A percentile compares a stretch with the other conserved stretches of the same genome.
phyloP scores from a whole-genome alignment of 1,284 basidiomycete genomes.

The Gomphus bonarii region DNA sequence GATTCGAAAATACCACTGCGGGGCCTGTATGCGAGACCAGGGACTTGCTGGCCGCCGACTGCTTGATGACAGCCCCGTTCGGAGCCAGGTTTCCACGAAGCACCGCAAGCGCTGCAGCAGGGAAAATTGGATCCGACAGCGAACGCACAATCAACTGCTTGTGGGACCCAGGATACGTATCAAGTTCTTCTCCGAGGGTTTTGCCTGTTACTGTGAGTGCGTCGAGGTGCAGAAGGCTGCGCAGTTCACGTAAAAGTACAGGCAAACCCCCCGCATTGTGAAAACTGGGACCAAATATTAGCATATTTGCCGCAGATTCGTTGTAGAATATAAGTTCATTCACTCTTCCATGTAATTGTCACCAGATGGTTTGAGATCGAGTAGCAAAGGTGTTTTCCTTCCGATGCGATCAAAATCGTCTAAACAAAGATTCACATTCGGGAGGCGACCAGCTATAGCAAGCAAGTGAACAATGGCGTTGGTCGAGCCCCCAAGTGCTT shows the following conservation, averaged over 20 bases:
- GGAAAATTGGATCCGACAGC: slow-evolving; percentile 19
- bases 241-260: slow-evolving; percentile 17
- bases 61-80: slow-evolving; percentile 22
- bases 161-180: slow-evolving; percentile 14
- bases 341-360: slow-evolving; percentile 30
- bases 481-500: slow-evolving; percentile 31
- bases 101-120: slow-evolving; percentile 19
- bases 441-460: slow-evolving; percentile 28
- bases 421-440: slow-evolving; percentile 26
- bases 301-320: neutral
- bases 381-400: slow-evolving; percentile 26
- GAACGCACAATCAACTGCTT: slow-evolving; percentile 22
- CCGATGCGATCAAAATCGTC: slow-evolving; percentile 30
- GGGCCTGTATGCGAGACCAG: slow-evolving; percentile 19
- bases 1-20: slow-evolving; percentile 21
- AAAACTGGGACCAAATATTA: slow-evolving; percentile 14
- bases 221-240: slow-evolving; percentile 19
- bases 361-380: slow-evolving; percentile 32
- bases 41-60: slow-evolving; percentile 19
- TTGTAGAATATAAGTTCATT: neutral
- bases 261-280: slow-evolving; percentile 32
- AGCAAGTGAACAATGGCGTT: slow-evolving; percentile 32
- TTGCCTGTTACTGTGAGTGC: slow-evolving; percentile 24
- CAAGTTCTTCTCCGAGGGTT: slow-evolving; percentile 24
- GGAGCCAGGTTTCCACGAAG: slow-evolving; percentile 25